phyloP scores from a whole-genome alignment of 1,284 basidiomycete genomes.

The Ceratobasidium sp. region DNA sequence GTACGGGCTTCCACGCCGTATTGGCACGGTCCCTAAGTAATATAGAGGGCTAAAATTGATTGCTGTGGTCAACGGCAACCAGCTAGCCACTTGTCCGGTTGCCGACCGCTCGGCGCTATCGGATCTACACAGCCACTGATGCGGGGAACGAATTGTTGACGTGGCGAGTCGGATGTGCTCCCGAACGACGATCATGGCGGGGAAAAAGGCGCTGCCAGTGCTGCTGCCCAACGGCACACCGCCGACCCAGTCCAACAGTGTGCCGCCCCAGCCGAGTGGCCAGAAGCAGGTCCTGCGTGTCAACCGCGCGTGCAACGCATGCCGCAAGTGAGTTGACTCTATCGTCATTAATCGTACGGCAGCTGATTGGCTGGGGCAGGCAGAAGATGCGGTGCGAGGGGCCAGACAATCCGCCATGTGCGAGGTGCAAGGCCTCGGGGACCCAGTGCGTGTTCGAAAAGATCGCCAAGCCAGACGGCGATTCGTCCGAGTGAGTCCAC shows the following conservation, averaged over 20 bases:
- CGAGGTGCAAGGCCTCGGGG: conserved; percentile 39
- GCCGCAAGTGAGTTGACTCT: conserved; percentile 44
- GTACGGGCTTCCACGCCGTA: too few relatives aligned
- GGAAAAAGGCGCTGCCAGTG: conserved; percentile 28
- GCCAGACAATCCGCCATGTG: conserved; percentile 47
- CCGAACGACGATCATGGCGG: conserved; percentile 32
- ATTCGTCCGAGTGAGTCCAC: conserved; percentile 80
- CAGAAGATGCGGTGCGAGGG: conserved; percentile 49
- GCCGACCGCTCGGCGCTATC: too few relatives aligned
- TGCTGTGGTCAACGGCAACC: too few relatives aligned
- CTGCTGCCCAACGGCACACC: conserved; percentile 31
- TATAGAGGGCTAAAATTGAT: too few relatives aligned
- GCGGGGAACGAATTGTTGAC: conserved; percentile 28
- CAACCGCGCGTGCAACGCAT: conserved; percentile 47
- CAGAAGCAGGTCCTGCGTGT: conserved; percentile 45
- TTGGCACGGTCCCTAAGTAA: too few relatives aligned
- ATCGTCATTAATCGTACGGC: background rate
- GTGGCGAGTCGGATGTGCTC: conserved; percentile 26
- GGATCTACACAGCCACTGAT: conserved; percentile 33
- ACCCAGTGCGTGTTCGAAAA: conserved; percentile 48
- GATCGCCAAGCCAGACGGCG: conserved; percentile 42
- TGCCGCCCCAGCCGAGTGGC: conserved; percentile 24
- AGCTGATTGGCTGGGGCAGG: conserved; percentile 24
- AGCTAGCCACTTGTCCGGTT: too few relatives aligned
- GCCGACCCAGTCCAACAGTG: background rate